Base-by-base conservation (phyloP, 2,329 filamentous ascomycete species). In the Gnomoniopsis smithogilvyi region DNA sequence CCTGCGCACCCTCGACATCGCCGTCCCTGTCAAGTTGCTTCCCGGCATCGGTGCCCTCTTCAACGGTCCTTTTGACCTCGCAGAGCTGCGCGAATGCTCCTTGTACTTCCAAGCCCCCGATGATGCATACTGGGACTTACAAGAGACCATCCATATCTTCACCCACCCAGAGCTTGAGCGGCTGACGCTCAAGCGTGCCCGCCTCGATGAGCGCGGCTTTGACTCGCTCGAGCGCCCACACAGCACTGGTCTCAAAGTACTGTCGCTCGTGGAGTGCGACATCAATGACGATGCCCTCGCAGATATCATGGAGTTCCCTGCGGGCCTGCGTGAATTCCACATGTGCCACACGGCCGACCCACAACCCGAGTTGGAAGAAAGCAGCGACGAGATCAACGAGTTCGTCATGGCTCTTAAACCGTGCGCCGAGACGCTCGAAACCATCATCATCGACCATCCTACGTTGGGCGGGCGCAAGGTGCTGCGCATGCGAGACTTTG, bases 131-230 rank as follows among this genome's bases (percentile, higher is more conserved):
- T 81, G 78, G 78, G 78, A 81, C 63, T 70, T 81, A 43, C 77
- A 75, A 59, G 77, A 79, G 60, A 81, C 80, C 63, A 80, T 81
- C 50, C 77, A 81, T 68, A 78, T 81, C 53, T 81, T 81, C 60
- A 71, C 76, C 3, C 78, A 81, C 51, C 78, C 78, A 0, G 78
- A 77, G 0, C 72, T 81, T 21, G 78, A 80, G 64, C 73, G 68
- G 6, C 73, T 81, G 3, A 71, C 72, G 49, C 76, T 81, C 51
- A 71, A 69, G 49, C 67, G 73, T n/a, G 78, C 78, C 12, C 75
- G 73, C 61, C 70, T 81, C 3, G 78, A 78, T 54, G 69, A 80
- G 56, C 73, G 73, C 0, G 78, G 78, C 2, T 81, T 80, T 50
- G 77, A 80, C 59, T 69, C 73, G 19, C 74, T 79, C 11, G 78